Percentiles rank a stretch among this genome's conserved stretches.
Evolutionary conservation across 2,329 filamentous ascomycete species (phyloP).

Genomic region (Metarhizium rileyi): DNA sequence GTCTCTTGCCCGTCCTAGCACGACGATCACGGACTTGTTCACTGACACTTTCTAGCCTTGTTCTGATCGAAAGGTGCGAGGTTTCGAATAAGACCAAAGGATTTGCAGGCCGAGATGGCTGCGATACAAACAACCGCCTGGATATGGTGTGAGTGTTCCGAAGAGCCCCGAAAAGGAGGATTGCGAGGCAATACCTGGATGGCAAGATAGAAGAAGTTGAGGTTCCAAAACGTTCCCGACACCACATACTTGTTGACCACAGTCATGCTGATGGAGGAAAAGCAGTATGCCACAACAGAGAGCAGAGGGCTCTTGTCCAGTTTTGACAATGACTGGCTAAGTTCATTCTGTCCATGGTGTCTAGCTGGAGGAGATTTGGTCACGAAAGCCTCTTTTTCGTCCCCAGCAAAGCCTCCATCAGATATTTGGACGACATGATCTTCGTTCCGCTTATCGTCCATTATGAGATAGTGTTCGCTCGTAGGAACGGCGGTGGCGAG

Average conservation of each 20-base stretch:
- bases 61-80: conserved; percentile 72
- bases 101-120: conserved; percentile 76
- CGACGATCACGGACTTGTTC: too few relatives aligned
- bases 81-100: conserved; percentile 71
- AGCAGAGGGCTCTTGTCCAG: conserved; percentile 67
- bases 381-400: conserved; percentile 43
- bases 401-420: conserved; percentile 41
- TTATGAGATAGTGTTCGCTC: too few relatives aligned
- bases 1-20: not conserved
- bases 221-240: conserved; percentile 81
- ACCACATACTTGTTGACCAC: conserved; percentile 99
- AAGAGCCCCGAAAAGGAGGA: too few relatives aligned
- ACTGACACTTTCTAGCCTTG: conserved; percentile 84
- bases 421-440: conserved; percentile 66
- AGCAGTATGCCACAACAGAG: conserved; percentile 83
- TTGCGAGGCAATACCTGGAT: conserved; percentile 81
- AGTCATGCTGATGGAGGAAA: conserved; percentile 97
- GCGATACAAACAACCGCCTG: conserved; percentile 86
- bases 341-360: conserved; percentile 1
- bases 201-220: conserved; percentile 90
- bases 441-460: conserved; percentile 86
- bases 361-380: conserved; percentile 16
- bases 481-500: not conserved
- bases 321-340: conserved; percentile 25
- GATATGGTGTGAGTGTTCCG: conserved; percentile 10